These are phyloP conservation scores for Pseudozyma tsukubaensis DNA, from an alignment of 1,284 basidiomycete genomes.

Conservation along the genomic window DNA sequence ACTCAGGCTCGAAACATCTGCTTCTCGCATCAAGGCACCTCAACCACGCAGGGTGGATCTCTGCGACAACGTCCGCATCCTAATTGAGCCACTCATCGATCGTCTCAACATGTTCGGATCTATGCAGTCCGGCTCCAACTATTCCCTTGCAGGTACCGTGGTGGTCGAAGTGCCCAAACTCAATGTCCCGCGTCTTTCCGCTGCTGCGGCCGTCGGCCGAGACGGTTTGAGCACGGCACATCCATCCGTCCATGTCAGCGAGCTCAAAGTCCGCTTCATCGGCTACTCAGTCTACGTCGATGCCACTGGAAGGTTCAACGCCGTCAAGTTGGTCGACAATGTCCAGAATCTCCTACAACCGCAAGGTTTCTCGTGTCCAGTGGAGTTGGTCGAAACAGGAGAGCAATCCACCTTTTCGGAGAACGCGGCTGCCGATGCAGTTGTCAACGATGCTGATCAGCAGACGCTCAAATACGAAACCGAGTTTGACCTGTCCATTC, in stretches of 20 bases:
- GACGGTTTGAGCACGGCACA: conserved; percentile 16
- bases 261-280: conserved; percentile 51
- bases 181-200: conserved; percentile 26
- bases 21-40: conserved; percentile 11
- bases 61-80: conserved; percentile 23
- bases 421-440: background rate
- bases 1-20: conserved; percentile 12
- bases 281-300: conserved; percentile 67
- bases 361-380: conserved; percentile 32
- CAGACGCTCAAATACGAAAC: conserved; percentile 56
- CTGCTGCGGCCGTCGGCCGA: conserved; percentile 24
- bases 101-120: conserved; percentile 67
- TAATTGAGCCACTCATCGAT: conserved; percentile 54
- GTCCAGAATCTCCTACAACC: conserved; percentile 55
- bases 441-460: background rate
- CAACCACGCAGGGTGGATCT: conserved; percentile 26
- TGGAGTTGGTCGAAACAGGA: conserved; percentile 15
- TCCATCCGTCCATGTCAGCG: conserved; percentile 45
- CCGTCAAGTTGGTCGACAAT: conserved; percentile 54
- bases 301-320: conserved; percentile 61
- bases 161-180: conserved; percentile 46
- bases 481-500: conserved; percentile 63
- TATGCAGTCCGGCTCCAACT: conserved; percentile 65
- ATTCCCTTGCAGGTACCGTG: conserved; percentile 64
- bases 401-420: conserved; percentile 12